Conservation (phyloP, 2,329 filamentous ascomycete genomes). For the Sporothrix inflata region DNA sequence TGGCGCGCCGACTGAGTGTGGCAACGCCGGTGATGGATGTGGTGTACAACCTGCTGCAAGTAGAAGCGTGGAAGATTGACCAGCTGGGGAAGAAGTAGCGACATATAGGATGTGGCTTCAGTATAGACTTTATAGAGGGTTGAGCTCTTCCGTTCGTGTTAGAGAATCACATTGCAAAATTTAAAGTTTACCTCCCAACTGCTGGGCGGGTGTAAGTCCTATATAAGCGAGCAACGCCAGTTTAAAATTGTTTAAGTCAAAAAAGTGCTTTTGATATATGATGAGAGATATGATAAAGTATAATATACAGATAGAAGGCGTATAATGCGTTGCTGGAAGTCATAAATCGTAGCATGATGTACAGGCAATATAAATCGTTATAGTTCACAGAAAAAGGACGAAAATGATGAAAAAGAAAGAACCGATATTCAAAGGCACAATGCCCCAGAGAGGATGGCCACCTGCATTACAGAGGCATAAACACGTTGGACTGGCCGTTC, state of each 20-base stretch:
- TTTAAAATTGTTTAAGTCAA: not conserved
- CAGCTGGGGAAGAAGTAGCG: not conserved
- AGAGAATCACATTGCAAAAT: not conserved
- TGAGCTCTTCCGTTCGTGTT: too few relatives aligned
- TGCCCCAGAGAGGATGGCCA: not conserved
- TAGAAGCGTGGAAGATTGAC: conserved; percentile 33
- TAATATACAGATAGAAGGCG: not conserved
- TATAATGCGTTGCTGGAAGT: not conserved
- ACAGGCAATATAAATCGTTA: not conserved
- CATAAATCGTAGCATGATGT: not conserved
- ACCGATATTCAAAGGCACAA: not conserved
- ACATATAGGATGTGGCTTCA: not conserved
- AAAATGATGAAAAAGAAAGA: not conserved
- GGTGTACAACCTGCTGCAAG: conserved; percentile 29
- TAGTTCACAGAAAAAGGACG: not conserved
- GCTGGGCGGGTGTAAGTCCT: too few relatives aligned
- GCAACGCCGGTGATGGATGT: conserved; percentile 26
- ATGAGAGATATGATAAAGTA: not conserved
- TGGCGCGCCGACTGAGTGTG: conserved; percentile 33
- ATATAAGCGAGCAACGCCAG: too few relatives aligned
- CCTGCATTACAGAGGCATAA: conserved; percentile 27
- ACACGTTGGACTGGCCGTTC: conserved; percentile 10
- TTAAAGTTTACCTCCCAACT: not conserved
- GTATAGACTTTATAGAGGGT: too few relatives aligned
- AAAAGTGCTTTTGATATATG: not conserved